Conservation (phyloP, 495 filamentous ascomycete genomes). For the Penicillium malachiteum region DNA sequence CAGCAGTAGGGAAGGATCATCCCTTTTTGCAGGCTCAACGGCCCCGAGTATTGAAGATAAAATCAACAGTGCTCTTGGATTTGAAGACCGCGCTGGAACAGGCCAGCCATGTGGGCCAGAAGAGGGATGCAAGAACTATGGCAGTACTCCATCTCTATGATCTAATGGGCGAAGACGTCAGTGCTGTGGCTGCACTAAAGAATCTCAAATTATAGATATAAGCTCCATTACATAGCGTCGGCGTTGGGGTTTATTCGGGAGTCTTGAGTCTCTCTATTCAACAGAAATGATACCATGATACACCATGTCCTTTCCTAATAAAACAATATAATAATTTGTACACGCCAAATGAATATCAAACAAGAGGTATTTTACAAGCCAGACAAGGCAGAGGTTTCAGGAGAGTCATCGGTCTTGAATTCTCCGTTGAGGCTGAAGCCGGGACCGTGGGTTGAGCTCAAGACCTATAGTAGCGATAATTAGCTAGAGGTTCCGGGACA, state of each 20-base stretch:
- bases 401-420: slow-evolving; percentile 61
- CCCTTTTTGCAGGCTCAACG: slow-evolving; percentile 64
- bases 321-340: slow-evolving; percentile 43
- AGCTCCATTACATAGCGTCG: slow-evolving; percentile 43
- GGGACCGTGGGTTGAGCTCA: slow-evolving; percentile 82
- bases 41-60: slow-evolving; percentile 55
- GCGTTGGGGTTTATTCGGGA: slow-evolving; percentile 27
- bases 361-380: slow-evolving; percentile 44
- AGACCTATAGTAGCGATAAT: slow-evolving; percentile 51
- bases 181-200: slow-evolving; percentile 64
- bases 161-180: slow-evolving; percentile 69
- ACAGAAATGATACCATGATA: slow-evolving; percentile 55
- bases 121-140: slow-evolving; percentile 58
- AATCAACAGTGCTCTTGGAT: slow-evolving; percentile 81
- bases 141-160: slow-evolving; percentile 74
- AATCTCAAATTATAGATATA: slow-evolving; percentile 54
- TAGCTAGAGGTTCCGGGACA: neutral
- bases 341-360: slow-evolving; percentile 35
- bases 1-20: slow-evolving; percentile 56
- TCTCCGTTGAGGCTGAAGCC: slow-evolving; percentile 83
- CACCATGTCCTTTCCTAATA: slow-evolving; percentile 45
- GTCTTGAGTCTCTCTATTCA: slow-evolving; percentile 20
- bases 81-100: slow-evolving; percentile 77
- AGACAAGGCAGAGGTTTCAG: slow-evolving; percentile 43
- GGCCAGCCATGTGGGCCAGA: slow-evolving; percentile 52